Conservation (phyloP, 805 yeast species). For the Pichia cabralensis region DNA sequence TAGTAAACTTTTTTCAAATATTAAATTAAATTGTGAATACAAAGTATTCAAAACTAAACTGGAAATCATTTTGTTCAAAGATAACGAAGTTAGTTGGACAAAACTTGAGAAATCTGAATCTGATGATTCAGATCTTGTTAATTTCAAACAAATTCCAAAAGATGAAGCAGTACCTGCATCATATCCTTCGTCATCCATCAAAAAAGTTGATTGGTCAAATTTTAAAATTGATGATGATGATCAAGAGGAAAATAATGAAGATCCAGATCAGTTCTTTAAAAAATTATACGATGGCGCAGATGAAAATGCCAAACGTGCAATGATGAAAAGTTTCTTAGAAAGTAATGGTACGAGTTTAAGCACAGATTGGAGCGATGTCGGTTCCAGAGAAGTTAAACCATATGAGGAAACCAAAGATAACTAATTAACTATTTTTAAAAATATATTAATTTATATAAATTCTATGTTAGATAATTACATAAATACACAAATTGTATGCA, state of each 20-base stretch:
- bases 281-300: conserved; percentile 69
- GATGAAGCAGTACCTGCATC: conserved; percentile 7
- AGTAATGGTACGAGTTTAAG: conserved; percentile 90
- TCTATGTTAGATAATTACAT: no score
- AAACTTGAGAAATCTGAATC: neutral
- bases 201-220: conserved; percentile 61
- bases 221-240: conserved; percentile 30
- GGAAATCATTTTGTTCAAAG: conserved; percentile 30
- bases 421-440: no score
- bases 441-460: no score
- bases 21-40: conserved; percentile 32
- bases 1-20: conserved; percentile 45
- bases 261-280: conserved; percentile 62
- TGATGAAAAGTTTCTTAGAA: conserved; percentile 94
- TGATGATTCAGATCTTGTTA: neutral
- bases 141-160: neutral
- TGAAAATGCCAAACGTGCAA: conserved; percentile 82
- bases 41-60: conserved; percentile 62
- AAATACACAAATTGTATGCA: no score
- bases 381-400: conserved; percentile 41
- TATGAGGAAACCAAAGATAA: no score
- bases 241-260: conserved; percentile 36
- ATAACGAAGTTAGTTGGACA: conserved; percentile 1
- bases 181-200: conserved; percentile 60
- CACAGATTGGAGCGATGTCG: conserved; percentile 89